Conservation (phyloP, 306 rosid genomes). For the Cucurbita maxima region DNA sequence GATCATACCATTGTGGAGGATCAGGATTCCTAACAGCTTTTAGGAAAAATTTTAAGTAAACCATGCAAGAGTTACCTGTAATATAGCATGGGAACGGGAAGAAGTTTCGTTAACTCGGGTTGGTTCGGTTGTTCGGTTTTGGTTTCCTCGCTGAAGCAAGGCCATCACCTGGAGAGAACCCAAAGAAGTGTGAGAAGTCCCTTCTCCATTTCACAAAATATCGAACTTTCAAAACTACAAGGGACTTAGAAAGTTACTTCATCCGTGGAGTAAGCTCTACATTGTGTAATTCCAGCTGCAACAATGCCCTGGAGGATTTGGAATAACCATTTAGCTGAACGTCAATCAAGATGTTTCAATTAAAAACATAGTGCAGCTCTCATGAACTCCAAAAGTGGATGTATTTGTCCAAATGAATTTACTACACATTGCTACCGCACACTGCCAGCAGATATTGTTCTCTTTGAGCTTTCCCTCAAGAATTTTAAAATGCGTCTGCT, state of each 20-base stretch:
- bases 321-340: constrained; percentile 7
- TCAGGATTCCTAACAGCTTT: neutral
- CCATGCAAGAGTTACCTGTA: constrained; percentile 45
- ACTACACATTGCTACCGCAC: too few relatives aligned
- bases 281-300: constrained; percentile 90
- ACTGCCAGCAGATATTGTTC: too few relatives aligned
- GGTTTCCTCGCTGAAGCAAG: constrained; percentile 91
- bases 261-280: constrained; percentile 88
- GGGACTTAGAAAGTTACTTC: constrained; percentile 43
- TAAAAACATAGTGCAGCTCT: neutral
- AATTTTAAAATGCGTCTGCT: too few relatives aligned
- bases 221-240: neutral
- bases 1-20: too few relatives aligned
- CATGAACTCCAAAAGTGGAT: neutral
- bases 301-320: constrained; percentile 54
- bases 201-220: constrained; percentile 1
- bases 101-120: constrained; percentile 92
- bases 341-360: neutral
- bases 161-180: constrained; percentile 69
- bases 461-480: too few relatives aligned
- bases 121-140: constrained; percentile 87
- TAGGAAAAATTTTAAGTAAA: neutral
- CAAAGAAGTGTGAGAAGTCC: neutral
- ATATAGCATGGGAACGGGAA: constrained; percentile 92
- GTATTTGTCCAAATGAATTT: neutral